Base-by-base conservation (phyloP, 192 early-diverging fungal species). In the Oehlia diaphana region DNA sequence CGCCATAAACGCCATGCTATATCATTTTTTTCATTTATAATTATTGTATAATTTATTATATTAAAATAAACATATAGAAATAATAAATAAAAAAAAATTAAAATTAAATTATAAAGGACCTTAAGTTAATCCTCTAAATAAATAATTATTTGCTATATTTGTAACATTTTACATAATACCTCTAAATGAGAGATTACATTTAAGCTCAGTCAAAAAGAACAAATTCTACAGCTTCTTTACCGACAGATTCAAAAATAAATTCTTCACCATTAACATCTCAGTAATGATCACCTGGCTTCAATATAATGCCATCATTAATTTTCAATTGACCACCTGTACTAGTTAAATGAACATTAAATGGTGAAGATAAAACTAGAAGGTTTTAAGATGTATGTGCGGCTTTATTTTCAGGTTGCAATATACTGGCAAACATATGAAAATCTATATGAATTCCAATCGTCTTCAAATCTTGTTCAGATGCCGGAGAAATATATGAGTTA, bases 151-250 rank as follows among this genome's bases (percentile, higher is more conserved):
- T 31, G 31, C 26, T 31, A 31, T 31, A 31, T 31, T 2, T 31
- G 31, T 31, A 31, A 31, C 1, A 31, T 31, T 31, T 31, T 31
- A 31, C 31, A 31, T 31, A 2, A 31, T 4, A 37, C 39, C 39
- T 5, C 5, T 6, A 42, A 42, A 42, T 42, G 26, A 26, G 26
- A 26, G 26, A 26, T 26, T 26, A 42, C 39, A 42, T 47, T 74
- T 81, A 81, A 37, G 64, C 50, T 16, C 77, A 31, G 47, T 81
- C 80, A 68, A 81, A 77, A 63, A 77, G 23, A n/a, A 81, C 75
- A 47, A 81, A 77, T 69, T 81, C 80, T 10, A 33, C 80, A 26
- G 8, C 77, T 21, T 58, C 68, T 42, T 76, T 35, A 28, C 80
- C 80, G 19, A 66, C 33, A 53, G 37, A 79, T 13, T 76, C 65